Evolutionary conservation across 371 early-diverging fungal species (phyloP), one percentile per base, ranked within the genome.

Genomic region (Lichtheimia ramosa): DNA sequence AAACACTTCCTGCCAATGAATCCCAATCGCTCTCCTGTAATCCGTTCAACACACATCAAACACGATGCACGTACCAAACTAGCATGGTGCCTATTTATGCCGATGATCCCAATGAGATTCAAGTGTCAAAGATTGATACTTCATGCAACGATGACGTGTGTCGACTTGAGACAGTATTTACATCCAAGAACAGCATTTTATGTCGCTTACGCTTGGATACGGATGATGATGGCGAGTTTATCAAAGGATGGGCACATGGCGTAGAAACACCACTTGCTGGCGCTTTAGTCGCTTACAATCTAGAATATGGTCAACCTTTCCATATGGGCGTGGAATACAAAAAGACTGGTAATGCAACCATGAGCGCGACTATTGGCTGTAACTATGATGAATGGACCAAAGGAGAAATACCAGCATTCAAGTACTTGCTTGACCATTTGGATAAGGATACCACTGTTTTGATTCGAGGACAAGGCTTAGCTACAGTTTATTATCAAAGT

Each of bases 321-420:
- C 25, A 61, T 3, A 74, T 79, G 54, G 64, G 66, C 40, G 60
- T 79, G 7, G 70, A 73, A 25, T 73, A 71, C 51, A n/a, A 41
- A 12, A 16, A 41, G 12, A 61, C 63, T 28, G 51, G 56, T 4
- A 57, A 70, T 5, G 48, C 57, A 14, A 25, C 40, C 20, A 23
- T 41, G n/a, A 43, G 14, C 8, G 59, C 59, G 2, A 13, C 25
- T 2, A 27, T 48, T 13, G 23, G 69, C 18, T 85, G 86, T 24
- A 59, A 65, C 49, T 78, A 78, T 55, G 78, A 78, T 59, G 78
- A 78, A 59, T 78, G 78, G 78, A 69, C 61, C 14, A 21, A 73
- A 2, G 52, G 53, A 3, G 66, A 78, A 39, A 43, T 78, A 16
- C 78, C 78, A 15, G 78, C 78, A 8, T 78, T 74, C 39, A 46